phyloP scores from a whole-genome alignment of 768 basidiomycete species.

The Termitomyces sp. region DNA sequence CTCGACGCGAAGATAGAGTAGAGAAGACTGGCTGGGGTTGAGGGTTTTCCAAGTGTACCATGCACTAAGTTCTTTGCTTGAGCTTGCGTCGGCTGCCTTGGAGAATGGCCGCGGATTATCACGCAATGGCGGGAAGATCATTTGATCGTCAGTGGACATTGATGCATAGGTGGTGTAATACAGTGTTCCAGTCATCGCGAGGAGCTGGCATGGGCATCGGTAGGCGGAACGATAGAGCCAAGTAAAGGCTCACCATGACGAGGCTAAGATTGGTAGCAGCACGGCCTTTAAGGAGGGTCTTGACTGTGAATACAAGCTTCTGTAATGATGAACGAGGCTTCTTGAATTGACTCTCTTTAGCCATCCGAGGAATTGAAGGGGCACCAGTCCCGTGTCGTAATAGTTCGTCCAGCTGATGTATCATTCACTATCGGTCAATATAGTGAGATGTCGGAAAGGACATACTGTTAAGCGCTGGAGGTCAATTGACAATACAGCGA shows the following conservation, averaged over 20 bases:
- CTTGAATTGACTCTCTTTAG: constrained; percentile 24
- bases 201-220: constrained; percentile 39
- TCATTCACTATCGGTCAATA: constrained; percentile 7
- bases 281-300: constrained; percentile 54
- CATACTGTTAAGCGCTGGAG: constrained; percentile 84
- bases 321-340: constrained; percentile 38
- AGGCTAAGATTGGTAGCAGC: constrained; percentile 76
- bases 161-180: constrained; percentile 66
- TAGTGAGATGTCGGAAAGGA: constrained; percentile 1
- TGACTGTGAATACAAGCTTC: constrained; percentile 31
- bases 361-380: constrained; percentile 30
- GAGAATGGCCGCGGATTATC: constrained; percentile 27
- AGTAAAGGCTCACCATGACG: constrained; percentile 49
- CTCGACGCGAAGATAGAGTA: constrained; percentile 78
- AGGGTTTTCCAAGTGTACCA: constrained; percentile 72
- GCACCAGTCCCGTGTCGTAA: constrained; percentile 60
- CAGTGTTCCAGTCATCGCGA: constrained; percentile 68
- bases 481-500: constrained; percentile 93
- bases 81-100: constrained; percentile 15
- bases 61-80: constrained; percentile 36
- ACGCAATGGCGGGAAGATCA: constrained; percentile 23
- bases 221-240: constrained; percentile 5
- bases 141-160: constrained; percentile 21
- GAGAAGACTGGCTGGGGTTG: constrained; percentile 58
- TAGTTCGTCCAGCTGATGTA: constrained; percentile 71